Evolutionary conservation across 2,329 filamentous ascomycete genomes (phyloP).

Genomic region (Fusarium nisikadoi): DNA sequence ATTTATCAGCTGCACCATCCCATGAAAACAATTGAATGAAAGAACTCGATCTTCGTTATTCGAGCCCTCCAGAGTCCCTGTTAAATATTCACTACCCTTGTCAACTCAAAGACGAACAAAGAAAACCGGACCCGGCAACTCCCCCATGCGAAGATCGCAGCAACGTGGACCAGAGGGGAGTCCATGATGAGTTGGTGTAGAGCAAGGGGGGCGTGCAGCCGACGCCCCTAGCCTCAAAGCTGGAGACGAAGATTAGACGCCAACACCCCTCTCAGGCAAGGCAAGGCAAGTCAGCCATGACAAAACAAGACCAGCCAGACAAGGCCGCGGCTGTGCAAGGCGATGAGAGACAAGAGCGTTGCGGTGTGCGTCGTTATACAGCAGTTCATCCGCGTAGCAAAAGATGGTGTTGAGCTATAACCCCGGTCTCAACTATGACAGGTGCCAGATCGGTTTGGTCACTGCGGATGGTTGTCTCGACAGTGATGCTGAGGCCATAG

Average conservation of each 20-base stretch:
- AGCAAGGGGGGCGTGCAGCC: conserved; percentile 27
- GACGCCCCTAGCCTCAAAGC: conserved; percentile 23
- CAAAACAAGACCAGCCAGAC: conserved; percentile 19
- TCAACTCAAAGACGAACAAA: conserved; percentile 17
- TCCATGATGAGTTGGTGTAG: conserved; percentile 32
- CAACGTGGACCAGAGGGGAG: conserved; percentile 37
- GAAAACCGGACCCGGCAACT: conserved; percentile 42
- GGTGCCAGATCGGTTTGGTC: conserved; percentile 36
- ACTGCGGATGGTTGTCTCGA: conserved; percentile 13
- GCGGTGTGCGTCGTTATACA: conserved; percentile 36
- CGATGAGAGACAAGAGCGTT: conserved; percentile 35
- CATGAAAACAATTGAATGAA: background rate
- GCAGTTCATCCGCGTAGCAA: conserved; percentile 27
- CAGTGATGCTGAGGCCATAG: conserved; percentile 35
- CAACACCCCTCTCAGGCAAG: conserved; percentile 34
- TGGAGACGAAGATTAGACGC: conserved; percentile 33
- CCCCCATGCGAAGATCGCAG: conserved; percentile 45
- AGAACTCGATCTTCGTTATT: background rate
- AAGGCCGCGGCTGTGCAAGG: conserved; percentile 38
- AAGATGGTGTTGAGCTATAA: conserved; percentile 16
- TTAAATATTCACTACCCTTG: conserved; percentile 23
- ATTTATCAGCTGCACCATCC: background rate
- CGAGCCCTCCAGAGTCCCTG: conserved; percentile 4
- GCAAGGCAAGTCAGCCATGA: conserved; percentile 17
- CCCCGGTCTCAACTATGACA: conserved; percentile 32